phyloP scores from a whole-genome alignment of 2,329 filamentous ascomycete genomes.

The Ophiosphaerella narmari region DNA sequence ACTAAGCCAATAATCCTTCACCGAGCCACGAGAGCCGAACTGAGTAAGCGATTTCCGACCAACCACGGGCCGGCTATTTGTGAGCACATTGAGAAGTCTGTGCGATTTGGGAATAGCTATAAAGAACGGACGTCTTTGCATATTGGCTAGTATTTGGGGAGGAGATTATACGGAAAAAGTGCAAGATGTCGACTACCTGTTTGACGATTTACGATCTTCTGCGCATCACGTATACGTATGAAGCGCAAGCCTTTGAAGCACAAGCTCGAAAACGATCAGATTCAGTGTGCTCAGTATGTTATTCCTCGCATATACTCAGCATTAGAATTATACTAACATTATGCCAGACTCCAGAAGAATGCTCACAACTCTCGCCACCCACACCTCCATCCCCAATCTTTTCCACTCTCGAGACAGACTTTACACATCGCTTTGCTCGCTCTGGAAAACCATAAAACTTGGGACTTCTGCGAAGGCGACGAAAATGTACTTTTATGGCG shows the following conservation, averaged over 20 bases:
- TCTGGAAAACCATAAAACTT: not conserved
- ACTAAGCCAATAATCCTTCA: too few relatives aligned
- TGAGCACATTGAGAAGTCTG: conserved; percentile 19
- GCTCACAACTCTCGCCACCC: conserved; percentile 20
- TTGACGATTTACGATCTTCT: conserved; percentile 38
- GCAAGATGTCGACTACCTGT: conserved; percentile 38
- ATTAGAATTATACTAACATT: conserved; percentile 4
- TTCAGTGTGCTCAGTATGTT: conserved; percentile 31
- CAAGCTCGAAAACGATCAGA: conserved; percentile 23
- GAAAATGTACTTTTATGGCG: not conserved
- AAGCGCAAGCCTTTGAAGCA: conserved; percentile 28
- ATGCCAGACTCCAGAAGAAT: conserved; percentile 30
- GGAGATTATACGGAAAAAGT: not conserved
- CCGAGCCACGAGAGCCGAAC: too few relatives aligned
- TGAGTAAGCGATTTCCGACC: conserved; percentile 14
- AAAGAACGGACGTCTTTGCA: conserved; percentile 1
- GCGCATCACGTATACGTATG: conserved; percentile 42
- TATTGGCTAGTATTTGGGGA: not conserved
- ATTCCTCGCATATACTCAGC: not conserved
- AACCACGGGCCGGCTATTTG: conserved; percentile 26
- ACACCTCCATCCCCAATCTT: conserved; percentile 11
- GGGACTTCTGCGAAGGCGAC: not conserved
- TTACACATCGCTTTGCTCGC: conserved; percentile 30
- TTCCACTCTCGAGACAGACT: conserved; percentile 36
- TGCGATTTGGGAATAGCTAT: conserved; percentile 2